phyloP scores from a whole-genome alignment of 2,329 filamentous ascomycete species.

The Pseudocercospora macadamiae region DNA sequence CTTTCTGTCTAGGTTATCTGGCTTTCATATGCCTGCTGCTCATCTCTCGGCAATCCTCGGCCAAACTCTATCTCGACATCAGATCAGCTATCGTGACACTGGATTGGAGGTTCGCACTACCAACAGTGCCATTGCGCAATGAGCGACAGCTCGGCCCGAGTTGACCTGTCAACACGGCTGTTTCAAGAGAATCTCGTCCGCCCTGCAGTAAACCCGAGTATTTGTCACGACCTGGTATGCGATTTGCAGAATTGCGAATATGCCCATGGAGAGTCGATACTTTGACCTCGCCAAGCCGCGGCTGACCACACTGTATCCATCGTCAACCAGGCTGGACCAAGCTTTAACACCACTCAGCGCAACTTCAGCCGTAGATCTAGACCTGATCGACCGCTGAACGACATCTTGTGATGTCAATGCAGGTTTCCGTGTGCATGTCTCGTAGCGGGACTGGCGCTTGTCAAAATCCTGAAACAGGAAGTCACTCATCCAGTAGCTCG shows the following conservation, averaged over 20 bases:
- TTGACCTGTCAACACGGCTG: neutral
- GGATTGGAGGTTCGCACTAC: neutral
- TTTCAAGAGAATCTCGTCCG: neutral
- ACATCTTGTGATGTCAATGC: neutral
- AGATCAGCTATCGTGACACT: neutral
- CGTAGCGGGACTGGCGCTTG: neutral
- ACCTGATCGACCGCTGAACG: constrained; percentile 1
- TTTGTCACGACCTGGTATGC: neutral
- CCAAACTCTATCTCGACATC: neutral
- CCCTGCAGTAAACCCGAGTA: neutral
- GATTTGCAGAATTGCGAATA: neutral
- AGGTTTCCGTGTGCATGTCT: neutral
- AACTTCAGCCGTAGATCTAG: neutral
- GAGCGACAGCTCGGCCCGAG: neutral
- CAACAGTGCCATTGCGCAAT: neutral
- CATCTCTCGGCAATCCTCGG: constrained; percentile 6
- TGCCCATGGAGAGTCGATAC: neutral
- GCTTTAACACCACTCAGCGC: neutral
- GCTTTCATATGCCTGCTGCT: neutral
- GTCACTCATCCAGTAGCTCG: neutral
- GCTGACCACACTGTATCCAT: neutral
- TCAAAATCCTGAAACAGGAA: neutral
- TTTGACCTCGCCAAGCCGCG: neutral
- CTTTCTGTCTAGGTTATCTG: neutral
- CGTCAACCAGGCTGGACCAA: neutral